Percentiles rank a stretch among this genome's conserved stretches.
phyloP scores from a whole-genome alignment of 2,329 filamentous ascomycete genomes.

The Elsinoe ampelina region DNA sequence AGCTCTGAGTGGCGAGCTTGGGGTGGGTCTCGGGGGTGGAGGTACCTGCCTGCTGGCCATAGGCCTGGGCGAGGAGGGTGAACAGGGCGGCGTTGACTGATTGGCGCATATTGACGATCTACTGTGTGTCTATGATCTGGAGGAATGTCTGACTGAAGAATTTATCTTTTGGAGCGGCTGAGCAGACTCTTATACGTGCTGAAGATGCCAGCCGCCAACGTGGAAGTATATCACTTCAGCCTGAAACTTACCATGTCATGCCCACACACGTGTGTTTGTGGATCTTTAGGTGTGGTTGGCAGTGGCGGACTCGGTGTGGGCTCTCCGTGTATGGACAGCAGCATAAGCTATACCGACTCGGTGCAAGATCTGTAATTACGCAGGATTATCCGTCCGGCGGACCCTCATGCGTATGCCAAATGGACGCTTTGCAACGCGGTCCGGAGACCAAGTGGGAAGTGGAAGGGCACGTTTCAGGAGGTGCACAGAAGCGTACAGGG shows the following conservation, averaged over 20 bases:
- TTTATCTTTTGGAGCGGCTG: neutral
- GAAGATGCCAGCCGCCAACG: neutral
- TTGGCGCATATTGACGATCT: slow-evolving; percentile 5
- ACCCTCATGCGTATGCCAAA: neutral
- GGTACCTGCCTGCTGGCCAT: slow-evolving; percentile 36
- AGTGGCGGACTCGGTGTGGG: slow-evolving; percentile 4
- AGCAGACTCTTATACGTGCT: slow-evolving; percentile 6
- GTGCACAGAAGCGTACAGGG: neutral
- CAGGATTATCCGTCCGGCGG: slow-evolving; percentile 13
- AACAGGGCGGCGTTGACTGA: slow-evolving; percentile 24
- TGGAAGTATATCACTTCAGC: slow-evolving; percentile 3
- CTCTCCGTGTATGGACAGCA: neutral
- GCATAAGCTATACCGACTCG: neutral
- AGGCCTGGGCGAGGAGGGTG: slow-evolving; percentile 31
- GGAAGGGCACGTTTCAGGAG: slow-evolving; percentile 8
- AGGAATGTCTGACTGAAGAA: neutral
- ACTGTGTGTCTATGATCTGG: neutral
- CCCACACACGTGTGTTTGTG: neutral
- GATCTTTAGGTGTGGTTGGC: neutral
- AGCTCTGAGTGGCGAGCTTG: slow-evolving; percentile 31
- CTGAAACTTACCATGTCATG: slow-evolving; percentile 8
- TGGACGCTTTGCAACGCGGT: neutral
- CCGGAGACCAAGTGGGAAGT: neutral
- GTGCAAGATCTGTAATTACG: slow-evolving; percentile 9
- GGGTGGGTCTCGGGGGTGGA: slow-evolving; percentile 34